phyloP scores from a whole-genome alignment of 768 basidiomycete genomes.

The Kwoniella sp. region DNA sequence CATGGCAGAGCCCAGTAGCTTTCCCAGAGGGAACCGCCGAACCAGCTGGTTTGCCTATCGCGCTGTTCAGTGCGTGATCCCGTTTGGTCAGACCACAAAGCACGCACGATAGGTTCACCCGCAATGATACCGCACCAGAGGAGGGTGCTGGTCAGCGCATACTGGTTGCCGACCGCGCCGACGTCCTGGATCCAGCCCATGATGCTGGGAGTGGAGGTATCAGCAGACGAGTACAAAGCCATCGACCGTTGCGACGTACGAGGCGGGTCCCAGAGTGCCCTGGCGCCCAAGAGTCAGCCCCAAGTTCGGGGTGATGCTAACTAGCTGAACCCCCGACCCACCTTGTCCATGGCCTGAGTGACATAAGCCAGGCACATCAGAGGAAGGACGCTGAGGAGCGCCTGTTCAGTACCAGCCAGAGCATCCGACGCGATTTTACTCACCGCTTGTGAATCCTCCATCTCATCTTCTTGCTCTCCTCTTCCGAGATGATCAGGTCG shows the following conservation, averaged over 20 bases:
- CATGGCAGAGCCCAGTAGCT: constrained; percentile 26
- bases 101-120: constrained; percentile 31
- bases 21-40: constrained; percentile 24
- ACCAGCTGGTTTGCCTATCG: constrained; percentile 29
- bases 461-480: constrained; percentile 44
- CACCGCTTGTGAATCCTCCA: constrained; percentile 22
- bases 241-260: constrained; percentile 1
- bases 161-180: constrained; percentile 26
- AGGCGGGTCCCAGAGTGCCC: constrained; percentile 26
- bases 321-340: not conserved
- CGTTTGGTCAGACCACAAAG: not conserved
- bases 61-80: not conserved
- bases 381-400: constrained; percentile 13
- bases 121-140: constrained; percentile 36
- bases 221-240: not conserved
- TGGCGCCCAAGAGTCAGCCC: not conserved
- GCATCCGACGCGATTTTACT: not conserved
- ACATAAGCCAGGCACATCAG: constrained; percentile 25
- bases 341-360: constrained; percentile 32
- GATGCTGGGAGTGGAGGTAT: not conserved
- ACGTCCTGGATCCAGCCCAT: constrained; percentile 14
- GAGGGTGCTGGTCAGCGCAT: constrained; percentile 30
- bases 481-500: constrained; percentile 20
- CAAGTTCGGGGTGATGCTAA: not conserved
- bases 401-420: not conserved